phyloP scores from a whole-genome alignment of 2,329 filamentous ascomycete species.

The Dactylellina parvicollis region DNA sequence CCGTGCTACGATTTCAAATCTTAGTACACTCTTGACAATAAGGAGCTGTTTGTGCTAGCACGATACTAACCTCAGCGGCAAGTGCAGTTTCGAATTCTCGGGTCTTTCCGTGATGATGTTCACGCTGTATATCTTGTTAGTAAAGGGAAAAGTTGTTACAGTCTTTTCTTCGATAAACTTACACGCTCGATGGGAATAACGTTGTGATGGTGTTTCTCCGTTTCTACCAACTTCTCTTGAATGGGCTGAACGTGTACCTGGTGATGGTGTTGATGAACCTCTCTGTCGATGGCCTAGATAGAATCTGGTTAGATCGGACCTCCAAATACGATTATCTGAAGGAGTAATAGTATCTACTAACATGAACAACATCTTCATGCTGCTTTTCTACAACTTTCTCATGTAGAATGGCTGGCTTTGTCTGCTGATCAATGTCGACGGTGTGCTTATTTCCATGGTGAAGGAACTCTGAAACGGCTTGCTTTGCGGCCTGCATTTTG shows the following conservation, averaged over 20 bases:
- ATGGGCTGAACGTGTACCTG: conserved; percentile 76
- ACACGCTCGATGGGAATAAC: conserved; percentile 41
- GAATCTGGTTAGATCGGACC: not conserved
- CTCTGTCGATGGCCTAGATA: conserved; percentile 69
- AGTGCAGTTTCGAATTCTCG: conserved; percentile 31
- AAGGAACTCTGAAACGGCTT: conserved; percentile 41
- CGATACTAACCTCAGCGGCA: conserved; percentile 56
- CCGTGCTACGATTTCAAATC: conserved; percentile 13
- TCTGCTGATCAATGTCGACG: conserved; percentile 46
- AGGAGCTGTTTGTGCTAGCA: not conserved
- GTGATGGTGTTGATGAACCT: conserved; percentile 68
- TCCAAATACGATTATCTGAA: not conserved
- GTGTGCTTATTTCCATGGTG: conserved; percentile 44
- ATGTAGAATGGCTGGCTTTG: conserved; percentile 42
- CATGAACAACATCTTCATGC: conserved; percentile 46
- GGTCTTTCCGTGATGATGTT: conserved; percentile 37
- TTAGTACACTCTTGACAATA: not conserved
- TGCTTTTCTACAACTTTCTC: conserved; percentile 38
- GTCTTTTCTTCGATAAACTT: conserved; percentile 8
- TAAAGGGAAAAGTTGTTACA: not conserved
- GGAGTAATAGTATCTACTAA: conserved; percentile 12
- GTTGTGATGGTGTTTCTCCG: conserved; percentile 40
- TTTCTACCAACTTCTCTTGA: conserved; percentile 40
- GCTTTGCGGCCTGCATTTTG: conserved; percentile 43
- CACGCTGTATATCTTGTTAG: conserved; percentile 21